Evolutionary conservation across 176 grass and related monocot genomes (phyloP).

Genomic region (Bolboschoenus planiculmis): DNA sequence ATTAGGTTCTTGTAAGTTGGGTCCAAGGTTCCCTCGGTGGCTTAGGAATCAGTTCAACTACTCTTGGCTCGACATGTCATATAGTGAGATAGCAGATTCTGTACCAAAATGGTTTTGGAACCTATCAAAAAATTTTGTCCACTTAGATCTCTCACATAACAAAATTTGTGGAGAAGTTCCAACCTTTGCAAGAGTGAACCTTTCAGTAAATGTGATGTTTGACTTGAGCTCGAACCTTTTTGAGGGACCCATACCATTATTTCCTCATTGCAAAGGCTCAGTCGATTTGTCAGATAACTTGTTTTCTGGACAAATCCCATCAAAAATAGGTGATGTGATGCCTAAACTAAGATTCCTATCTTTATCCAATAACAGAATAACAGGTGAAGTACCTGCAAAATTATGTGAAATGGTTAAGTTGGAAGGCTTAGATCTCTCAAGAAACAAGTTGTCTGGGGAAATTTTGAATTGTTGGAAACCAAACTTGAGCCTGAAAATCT

Average conservation of each 20-base stretch:
- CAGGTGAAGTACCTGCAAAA: slow-evolving; percentile 11
- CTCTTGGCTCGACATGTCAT: neutral
- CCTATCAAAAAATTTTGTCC: neutral
- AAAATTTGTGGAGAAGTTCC: slow-evolving; percentile 21
- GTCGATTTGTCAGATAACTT: slow-evolving; percentile 28
- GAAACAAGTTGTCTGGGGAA: slow-evolving; percentile 16
- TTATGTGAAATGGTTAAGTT: neutral
- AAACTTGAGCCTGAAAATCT: slow-evolving; percentile 9
- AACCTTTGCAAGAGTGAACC: neutral
- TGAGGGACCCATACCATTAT: slow-evolving; percentile 8
- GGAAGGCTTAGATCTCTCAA: slow-evolving; percentile 17
- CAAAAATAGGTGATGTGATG: slow-evolving; percentile 7
- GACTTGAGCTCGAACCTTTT: slow-evolving; percentile 25
- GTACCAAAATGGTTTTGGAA: slow-evolving; percentile 27
- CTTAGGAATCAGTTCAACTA: slow-evolving; percentile 17
- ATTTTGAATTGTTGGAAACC: slow-evolving; percentile 30
- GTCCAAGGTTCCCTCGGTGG: slow-evolving; percentile 26
- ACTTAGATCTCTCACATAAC: slow-evolving; percentile 26
- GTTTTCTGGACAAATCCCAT: slow-evolving; percentile 25
- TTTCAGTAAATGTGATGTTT: neutral
- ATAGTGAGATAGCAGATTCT: slow-evolving; percentile 14
- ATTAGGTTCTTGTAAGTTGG: slow-evolving; percentile 6
- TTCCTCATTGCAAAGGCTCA: neutral
- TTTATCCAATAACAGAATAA: slow-evolving; percentile 26
- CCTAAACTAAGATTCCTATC: slow-evolving; percentile 15